Conservation (phyloP, 2,329 filamentous ascomycete genomes). For the Dactylellina leptospora region DNA sequence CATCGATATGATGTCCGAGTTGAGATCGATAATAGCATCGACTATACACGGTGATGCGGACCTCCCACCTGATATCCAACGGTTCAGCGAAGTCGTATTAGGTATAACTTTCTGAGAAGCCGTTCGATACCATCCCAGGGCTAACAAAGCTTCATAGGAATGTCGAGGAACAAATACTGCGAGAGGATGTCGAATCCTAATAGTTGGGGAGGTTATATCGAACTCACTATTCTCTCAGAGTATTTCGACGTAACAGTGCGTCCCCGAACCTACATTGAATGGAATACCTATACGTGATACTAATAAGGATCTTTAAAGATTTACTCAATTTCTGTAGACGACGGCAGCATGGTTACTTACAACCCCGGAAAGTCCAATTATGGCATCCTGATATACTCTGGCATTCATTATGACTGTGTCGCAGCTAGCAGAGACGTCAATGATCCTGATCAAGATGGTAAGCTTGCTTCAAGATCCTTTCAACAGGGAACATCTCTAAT, state of each 20-base stretch:
- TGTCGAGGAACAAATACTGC: slow-evolving; percentile 71
- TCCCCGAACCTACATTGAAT: slow-evolving; percentile 62
- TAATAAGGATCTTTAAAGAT: slow-evolving; percentile 50
- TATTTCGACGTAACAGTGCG: slow-evolving; percentile 78
- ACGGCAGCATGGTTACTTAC: slow-evolving; percentile 69
- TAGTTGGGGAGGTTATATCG: slow-evolving; percentile 91
- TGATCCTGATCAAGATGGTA: slow-evolving; percentile 75
- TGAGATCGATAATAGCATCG: slow-evolving; percentile 80
- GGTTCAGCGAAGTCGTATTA: slow-evolving; percentile 79
- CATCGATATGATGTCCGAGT: slow-evolving; percentile 72
- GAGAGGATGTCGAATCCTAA: slow-evolving; percentile 80
- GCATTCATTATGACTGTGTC: slow-evolving; percentile 92
- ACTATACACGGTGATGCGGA: slow-evolving; percentile 69
- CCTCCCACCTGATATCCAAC: slow-evolving; percentile 68
- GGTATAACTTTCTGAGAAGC: slow-evolving; percentile 65
- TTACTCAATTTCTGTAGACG: slow-evolving; percentile 58
- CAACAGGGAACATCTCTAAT: neutral
- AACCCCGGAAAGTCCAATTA: slow-evolving; percentile 65
- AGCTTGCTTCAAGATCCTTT: too few species aligned
- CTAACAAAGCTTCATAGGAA: slow-evolving; percentile 25
- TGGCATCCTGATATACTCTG: slow-evolving; percentile 87
- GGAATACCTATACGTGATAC: slow-evolving; percentile 8
- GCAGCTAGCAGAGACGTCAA: slow-evolving; percentile 68
- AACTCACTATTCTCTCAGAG: slow-evolving; percentile 83
- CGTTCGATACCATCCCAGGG: slow-evolving; percentile 61